phyloP scores from a whole-genome alignment of 495 filamentous ascomycete genomes.

The Cudoniella acicularis region DNA sequence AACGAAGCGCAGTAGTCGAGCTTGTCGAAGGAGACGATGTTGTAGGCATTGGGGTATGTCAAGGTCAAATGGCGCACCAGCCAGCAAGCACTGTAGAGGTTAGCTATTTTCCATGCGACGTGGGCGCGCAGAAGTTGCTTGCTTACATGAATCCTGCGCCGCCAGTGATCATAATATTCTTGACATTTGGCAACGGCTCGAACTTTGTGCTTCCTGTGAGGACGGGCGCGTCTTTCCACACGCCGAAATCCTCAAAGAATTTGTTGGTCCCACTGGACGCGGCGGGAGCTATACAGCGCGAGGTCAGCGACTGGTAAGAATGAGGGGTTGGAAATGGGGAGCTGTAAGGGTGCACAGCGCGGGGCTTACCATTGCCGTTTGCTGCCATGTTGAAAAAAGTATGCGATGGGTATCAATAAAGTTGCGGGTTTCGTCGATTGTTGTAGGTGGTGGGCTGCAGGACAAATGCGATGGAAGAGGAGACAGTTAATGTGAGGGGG shows the following conservation, averaged over 20 bases:
- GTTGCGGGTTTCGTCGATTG: background rate
- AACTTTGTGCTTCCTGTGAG: conserved; percentile 62
- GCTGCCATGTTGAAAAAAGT: background rate
- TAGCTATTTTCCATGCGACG: conserved; percentile 5
- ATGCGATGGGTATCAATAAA: background rate
- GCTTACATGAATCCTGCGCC: conserved; percentile 70
- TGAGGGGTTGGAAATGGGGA: too few relatives aligned
- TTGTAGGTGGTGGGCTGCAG: background rate
- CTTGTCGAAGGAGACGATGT: conserved; percentile 73
- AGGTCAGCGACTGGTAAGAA: background rate
- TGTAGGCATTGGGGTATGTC: conserved; percentile 65
- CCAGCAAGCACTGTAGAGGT: conserved; percentile 58
- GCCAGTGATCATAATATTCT: conserved; percentile 71
- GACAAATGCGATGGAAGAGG: background rate
- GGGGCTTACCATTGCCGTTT: too few relatives aligned
- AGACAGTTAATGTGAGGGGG: background rate
- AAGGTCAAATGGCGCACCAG: conserved; percentile 65
- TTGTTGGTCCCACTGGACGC: conserved; percentile 15
- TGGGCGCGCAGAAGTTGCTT: background rate
- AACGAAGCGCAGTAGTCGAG: conserved; percentile 69
- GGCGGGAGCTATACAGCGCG: background rate
- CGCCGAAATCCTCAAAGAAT: conserved; percentile 47
- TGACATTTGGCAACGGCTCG: conserved; percentile 55
- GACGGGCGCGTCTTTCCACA: conserved; percentile 65
- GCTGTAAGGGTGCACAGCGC: too few relatives aligned